Percentiles rank a stretch among this genome's conserved stretches.
These are phyloP conservation scores for Pterulicium gracile DNA, from an alignment of 1,284 basidiomycete species.

Conservation along the genomic window DNA sequence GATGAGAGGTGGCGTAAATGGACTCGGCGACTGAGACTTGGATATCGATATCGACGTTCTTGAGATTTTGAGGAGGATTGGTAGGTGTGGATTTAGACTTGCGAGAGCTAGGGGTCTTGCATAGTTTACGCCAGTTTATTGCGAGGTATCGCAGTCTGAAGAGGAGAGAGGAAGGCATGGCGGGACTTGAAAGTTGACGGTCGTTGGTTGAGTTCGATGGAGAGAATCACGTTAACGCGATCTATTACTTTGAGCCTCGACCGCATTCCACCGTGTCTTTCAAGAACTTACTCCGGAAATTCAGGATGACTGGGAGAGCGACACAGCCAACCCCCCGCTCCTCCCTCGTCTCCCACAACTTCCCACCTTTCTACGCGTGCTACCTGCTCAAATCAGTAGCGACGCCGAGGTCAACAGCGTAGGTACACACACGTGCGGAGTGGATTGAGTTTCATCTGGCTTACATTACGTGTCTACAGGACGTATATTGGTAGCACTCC, in stretches of 20 bases:
- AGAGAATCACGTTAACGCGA: not conserved
- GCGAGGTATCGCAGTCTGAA: not conserved
- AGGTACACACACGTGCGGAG: constrained; percentile 17
- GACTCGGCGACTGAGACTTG: not conserved
- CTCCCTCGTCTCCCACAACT: constrained; percentile 40
- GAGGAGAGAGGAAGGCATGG: not conserved
- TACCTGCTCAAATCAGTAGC: constrained; percentile 72
- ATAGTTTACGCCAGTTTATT: not conserved
- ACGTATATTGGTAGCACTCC: constrained; percentile 81
- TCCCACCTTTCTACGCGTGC: constrained; percentile 81
- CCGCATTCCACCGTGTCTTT: no score
- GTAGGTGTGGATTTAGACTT: not conserved
- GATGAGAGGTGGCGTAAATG: not conserved
- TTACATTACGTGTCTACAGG: constrained; percentile 21
- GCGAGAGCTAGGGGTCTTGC: not conserved
- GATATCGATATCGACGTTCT: not conserved
- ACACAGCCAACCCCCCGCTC: constrained; percentile 18
- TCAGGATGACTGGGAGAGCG: no score
- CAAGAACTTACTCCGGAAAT: no score
- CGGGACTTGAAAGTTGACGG: not conserved
- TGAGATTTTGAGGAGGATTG: not conserved
- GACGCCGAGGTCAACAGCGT: constrained; percentile 47
- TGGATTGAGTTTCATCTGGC: constrained; percentile 1
- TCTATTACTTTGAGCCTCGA: no score
- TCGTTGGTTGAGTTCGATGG: not conserved